phyloP scores from a whole-genome alignment of 148 eudicot genomes.

The Arbutus unedo region DNA sequence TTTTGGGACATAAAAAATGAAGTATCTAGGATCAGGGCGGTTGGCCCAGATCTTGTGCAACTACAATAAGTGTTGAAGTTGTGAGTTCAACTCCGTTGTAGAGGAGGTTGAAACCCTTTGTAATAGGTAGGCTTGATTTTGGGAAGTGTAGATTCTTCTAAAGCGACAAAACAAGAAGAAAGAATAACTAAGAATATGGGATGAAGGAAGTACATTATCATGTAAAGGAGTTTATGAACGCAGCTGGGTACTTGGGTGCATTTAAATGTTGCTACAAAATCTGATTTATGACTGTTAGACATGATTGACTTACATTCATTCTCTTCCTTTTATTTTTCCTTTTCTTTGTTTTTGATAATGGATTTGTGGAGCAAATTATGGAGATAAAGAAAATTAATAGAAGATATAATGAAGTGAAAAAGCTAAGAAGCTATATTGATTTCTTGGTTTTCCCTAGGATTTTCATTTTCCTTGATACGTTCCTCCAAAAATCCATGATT shows the following conservation, averaged over 20 bases:
- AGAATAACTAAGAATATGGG: background rate
- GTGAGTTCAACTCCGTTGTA: background rate
- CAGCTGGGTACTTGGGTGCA: background rate
- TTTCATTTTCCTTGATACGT: too few relatives aligned
- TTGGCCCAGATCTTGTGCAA: background rate
- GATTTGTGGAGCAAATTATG: background rate
- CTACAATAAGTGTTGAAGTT: background rate
- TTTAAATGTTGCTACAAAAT: background rate
- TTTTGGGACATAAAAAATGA: background rate
- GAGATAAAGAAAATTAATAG: background rate
- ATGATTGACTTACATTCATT: background rate
- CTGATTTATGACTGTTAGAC: background rate
- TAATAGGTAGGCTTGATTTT: background rate
- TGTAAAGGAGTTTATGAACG: background rate
- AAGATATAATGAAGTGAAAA: background rate
- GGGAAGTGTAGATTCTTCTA: background rate
- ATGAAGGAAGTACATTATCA: background rate
- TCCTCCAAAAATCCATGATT: too few relatives aligned
- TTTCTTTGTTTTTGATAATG: background rate
- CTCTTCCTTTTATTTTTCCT: background rate
- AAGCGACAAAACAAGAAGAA: background rate
- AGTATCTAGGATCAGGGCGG: background rate
- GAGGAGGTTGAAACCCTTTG: conserved; percentile 5
- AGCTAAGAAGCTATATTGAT: background rate
- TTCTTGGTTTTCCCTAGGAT: too few relatives aligned